Base-by-base conservation (phyloP, 495 filamentous ascomycete genomes). In the Delitschia confertaspora region DNA sequence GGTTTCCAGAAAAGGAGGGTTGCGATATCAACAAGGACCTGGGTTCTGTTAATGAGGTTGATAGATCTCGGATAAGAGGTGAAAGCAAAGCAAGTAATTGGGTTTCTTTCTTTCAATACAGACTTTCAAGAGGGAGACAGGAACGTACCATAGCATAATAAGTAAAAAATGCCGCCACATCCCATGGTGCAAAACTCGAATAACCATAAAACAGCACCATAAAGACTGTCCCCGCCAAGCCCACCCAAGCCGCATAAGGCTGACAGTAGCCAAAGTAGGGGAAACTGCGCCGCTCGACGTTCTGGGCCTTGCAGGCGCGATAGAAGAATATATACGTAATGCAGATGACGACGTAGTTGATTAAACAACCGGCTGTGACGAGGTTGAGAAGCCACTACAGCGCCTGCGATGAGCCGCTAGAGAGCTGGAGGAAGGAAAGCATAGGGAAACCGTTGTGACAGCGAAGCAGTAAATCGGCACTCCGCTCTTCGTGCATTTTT, bases 251-350 rank as follows among this genome's bases (percentile, higher is more conserved):
- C 26, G 63, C 65, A 56, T 73, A 80, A 0, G 78, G 78, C 54
- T 82, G 78, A 50, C 75, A 70, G 22, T 63, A 70, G 2, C 69
- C 78, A 23, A 52, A 50, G 60, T 80, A 81, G 0, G 78, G 73
- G n/a, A 82, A 56, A 0, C 64, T 61, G 1, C 53, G 59, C 7
- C 78, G 70, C 53, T 79, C 72, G 25, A 80, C 25, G 7, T 71
- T 71, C 57, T 82, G 78, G 0, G 67, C 76, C 48, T 74, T 71
- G 51, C 65, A 68, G 3, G 78, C 78, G 2, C 65, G 62, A 53
- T 75, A 71, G 65, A 78, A 82, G 56, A 59, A 72, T 39, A 83
- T 69, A 59, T 79, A 85, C 22, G 75, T 79, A 36, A 74, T 59
- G 42, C 59, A 69, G 59, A 80, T 71, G 53, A 69, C 57, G 52